phyloP scores from a whole-genome alignment of 2,329 filamentous ascomycete genomes.

The Grosmannia clavigera region DNA sequence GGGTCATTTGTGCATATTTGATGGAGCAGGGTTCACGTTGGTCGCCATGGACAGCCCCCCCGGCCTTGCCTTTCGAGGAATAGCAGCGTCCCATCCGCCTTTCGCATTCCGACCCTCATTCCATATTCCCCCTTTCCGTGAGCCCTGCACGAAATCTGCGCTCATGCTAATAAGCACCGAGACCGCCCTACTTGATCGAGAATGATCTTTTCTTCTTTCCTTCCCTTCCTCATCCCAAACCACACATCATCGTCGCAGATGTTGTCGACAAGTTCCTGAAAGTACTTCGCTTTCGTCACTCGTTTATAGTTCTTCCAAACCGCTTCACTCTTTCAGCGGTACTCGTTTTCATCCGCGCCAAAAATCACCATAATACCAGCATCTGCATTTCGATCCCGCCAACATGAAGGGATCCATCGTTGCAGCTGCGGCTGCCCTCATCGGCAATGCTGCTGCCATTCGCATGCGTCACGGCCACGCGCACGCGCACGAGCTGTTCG shows the following conservation, averaged over 20 bases:
- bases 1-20: not conserved
- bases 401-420: slow-evolving; percentile 66
- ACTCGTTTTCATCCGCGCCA: slow-evolving; percentile 40
- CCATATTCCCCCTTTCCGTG: not conserved
- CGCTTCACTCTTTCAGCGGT: slow-evolving; percentile 86
- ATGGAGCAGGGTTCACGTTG: not conserved
- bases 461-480: slow-evolving; percentile 33
- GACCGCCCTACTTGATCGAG: not conserved
- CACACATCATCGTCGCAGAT: slow-evolving; percentile 32
- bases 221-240: slow-evolving; percentile 21
- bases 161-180: not conserved
- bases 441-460: slow-evolving; percentile 40
- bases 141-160: not conserved
- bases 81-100: not conserved
- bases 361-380: slow-evolving; percentile 3
- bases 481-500: slow-evolving; percentile 45
- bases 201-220: not conserved
- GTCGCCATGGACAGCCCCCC: not conserved
- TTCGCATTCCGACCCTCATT: not conserved
- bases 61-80: not conserved
- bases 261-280: slow-evolving; percentile 36
- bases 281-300: slow-evolving; percentile 37
- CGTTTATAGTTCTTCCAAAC: slow-evolving; percentile 35
- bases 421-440: slow-evolving; percentile 51
- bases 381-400: slow-evolving; percentile 16